A percentile compares a stretch with the other conserved stretches of the same genome.
Conservation (phyloP, 1,139 yeast genomes). For the Scheffersomyces segobiensis region DNA sequence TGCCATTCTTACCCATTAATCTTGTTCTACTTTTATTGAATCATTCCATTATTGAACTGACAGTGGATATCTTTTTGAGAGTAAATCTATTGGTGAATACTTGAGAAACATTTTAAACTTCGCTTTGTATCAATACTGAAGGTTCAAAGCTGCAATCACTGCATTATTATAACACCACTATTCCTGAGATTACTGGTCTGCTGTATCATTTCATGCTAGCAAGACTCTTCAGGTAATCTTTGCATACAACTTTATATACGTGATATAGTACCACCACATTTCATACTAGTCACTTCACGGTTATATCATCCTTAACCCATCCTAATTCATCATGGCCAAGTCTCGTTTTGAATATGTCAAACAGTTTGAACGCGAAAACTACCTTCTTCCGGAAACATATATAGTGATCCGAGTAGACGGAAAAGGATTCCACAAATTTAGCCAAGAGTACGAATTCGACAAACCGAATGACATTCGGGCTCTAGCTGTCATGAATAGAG, state of each 20-base stretch:
- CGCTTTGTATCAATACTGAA: too few species aligned
- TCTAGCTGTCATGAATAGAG: constrained; percentile 72
- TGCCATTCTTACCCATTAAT: neutral
- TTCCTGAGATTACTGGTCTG: too few species aligned
- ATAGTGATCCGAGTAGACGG: constrained; percentile 91
- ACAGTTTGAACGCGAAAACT: constrained; percentile 72
- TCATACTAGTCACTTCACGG: too few species aligned
- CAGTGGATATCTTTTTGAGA: too few species aligned
- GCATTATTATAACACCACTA: too few species aligned
- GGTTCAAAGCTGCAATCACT: too few species aligned
- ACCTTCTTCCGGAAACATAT: constrained; percentile 75
- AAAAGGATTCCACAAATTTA: constrained; percentile 86
- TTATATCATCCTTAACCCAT: too few species aligned
- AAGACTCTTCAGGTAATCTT: too few species aligned
- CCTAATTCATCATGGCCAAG: constrained; percentile 13
- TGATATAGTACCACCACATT: too few species aligned
- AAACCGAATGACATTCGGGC: constrained; percentile 90
- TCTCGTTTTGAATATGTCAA: constrained; percentile 68
- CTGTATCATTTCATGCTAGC: too few species aligned
- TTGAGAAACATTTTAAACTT: neutral
- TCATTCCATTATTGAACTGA: neutral
- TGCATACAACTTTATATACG: too few species aligned
- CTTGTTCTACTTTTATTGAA: neutral
- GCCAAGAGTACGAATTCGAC: constrained; percentile 66
- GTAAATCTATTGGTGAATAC: too few species aligned